phyloP scores from a whole-genome alignment of 2,329 filamentous ascomycete genomes.

The Nigrograna mackinnonii region DNA sequence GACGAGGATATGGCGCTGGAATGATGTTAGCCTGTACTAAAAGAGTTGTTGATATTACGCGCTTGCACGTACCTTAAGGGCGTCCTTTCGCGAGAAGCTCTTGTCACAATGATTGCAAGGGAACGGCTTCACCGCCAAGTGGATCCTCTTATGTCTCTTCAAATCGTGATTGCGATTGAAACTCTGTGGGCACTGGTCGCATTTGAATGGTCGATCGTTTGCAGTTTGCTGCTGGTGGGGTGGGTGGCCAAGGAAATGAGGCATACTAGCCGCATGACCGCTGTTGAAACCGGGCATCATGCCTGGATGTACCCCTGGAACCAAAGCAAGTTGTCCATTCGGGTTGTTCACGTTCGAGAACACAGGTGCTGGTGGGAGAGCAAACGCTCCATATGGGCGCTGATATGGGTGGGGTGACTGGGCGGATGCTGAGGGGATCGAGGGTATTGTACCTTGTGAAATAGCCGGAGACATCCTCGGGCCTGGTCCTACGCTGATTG shows the following conservation, averaged over 20 bases:
- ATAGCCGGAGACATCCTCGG: slow-evolving; percentile 58
- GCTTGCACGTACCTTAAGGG: slow-evolving; percentile 76
- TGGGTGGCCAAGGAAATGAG: slow-evolving; percentile 61
- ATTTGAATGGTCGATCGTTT: slow-evolving; percentile 90
- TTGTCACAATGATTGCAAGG: slow-evolving; percentile 91
- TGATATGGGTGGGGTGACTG: slow-evolving; percentile 52
- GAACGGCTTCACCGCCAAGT: slow-evolving; percentile 93
- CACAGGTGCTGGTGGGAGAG: slow-evolving; percentile 63
- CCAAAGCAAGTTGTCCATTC: slow-evolving; percentile 70
- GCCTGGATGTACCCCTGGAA: slow-evolving; percentile 61
- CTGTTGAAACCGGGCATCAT: slow-evolving; percentile 65
- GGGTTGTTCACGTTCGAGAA: slow-evolving; percentile 81
- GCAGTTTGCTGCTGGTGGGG: slow-evolving; percentile 55
- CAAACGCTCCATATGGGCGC: slow-evolving; percentile 49
- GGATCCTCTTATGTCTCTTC: slow-evolving; percentile 94
- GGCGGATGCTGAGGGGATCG: slow-evolving; percentile 53
- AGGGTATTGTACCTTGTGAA: slow-evolving; percentile 46
- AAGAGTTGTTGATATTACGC: slow-evolving; percentile 30
- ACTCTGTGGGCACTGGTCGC: slow-evolving; percentile 86
- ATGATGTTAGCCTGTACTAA: slow-evolving; percentile 25
- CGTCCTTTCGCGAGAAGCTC: slow-evolving; percentile 95
- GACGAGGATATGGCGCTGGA: slow-evolving; percentile 67
- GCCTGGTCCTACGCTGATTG: slow-evolving; percentile 50
- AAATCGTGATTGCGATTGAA: slow-evolving; percentile 97
- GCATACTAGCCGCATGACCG: slow-evolving; percentile 67